Base-by-base conservation (phyloP, 164 flowering plant genomes). In the Taxillus chinensis region DNA sequence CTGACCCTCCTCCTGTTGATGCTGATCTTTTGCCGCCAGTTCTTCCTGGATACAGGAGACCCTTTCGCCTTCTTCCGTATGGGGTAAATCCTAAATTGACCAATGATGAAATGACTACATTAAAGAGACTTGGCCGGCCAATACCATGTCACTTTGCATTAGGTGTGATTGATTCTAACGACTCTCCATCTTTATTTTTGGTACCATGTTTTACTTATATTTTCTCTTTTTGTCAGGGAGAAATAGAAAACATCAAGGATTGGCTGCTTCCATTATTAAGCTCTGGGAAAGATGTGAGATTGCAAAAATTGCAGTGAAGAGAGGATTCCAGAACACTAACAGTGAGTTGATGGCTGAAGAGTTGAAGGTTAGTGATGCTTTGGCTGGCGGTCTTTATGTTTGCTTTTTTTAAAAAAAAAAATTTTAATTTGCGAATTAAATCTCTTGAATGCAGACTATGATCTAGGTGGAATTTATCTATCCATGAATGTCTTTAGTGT, bases 251-350 rank as follows among this genome's bases (percentile, higher is more conserved):
- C 96, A 81, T 73, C 93, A 91, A 67, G 99, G 99, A 53, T 68
- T 95, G 78, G 99, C 97, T 65, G 83, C 76, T 66, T 64, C 96
- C 37, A 91, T 95, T 45, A 64, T 91, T 42, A 91, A 83, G 82
- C 90, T 95, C 12, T 95, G 99, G 99, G 96, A 89, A 72, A 95
- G 80, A 76, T 84, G 92, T 69, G 97, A 90, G 78, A 80, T 95
- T 74, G 99, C 86, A 52, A 95, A 90, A 67, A 77, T 95, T 77
- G 99, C 95, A 39, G 80, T 95, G 55, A 95, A 95, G 75, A 86
- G 92, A 80, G 99, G 99, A 46, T 89, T 85, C n/a, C 92, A 89
- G 76, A 89, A 87, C 70, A 83, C 89, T 45, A 86, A 82, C 70
- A 91, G 85, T 71, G 78, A 83, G 71, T 27, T 91, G 76, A 91